These are phyloP conservation scores for Prillingera fragicola DNA, from an alignment of 1,284 basidiomycete species.

Conservation along the genomic window DNA sequence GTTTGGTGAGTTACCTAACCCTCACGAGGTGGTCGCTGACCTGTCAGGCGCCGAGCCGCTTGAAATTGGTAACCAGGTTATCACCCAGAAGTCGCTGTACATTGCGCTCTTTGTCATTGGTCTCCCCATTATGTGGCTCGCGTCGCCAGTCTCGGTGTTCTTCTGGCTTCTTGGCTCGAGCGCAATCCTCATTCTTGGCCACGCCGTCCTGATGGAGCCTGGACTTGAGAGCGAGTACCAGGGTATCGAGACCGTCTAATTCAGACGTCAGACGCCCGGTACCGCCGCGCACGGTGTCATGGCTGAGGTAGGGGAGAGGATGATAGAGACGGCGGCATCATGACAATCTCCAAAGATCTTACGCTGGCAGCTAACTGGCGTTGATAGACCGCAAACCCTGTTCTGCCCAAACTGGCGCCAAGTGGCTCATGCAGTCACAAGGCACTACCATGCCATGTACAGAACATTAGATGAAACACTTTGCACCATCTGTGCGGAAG, in stretches of 20 bases:
- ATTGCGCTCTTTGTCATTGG: slow-evolving; percentile 48
- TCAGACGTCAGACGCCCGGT: no score
- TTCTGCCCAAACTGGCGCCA: no score
- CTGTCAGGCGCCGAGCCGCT: slow-evolving; percentile 30
- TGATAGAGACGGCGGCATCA: no score
- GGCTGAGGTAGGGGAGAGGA: no score
- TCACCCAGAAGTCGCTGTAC: slow-evolving; percentile 56
- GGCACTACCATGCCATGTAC: no score
- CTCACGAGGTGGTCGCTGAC: slow-evolving; percentile 1
- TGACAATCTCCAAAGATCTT: no score
- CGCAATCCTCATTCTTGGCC: slow-evolving; percentile 48
- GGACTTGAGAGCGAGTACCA: slow-evolving; percentile 40
- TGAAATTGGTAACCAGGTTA: slow-evolving; percentile 48
- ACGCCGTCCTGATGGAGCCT: slow-evolving; percentile 52
- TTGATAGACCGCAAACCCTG: no score
- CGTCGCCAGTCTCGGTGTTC: slow-evolving; percentile 27
- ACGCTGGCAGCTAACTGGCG: no score
- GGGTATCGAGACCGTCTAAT: slow-evolving; percentile 3
- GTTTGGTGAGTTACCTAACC: slow-evolving; percentile 76
- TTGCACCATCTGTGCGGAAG: no score
- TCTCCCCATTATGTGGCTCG: slow-evolving; percentile 28
- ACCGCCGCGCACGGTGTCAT: no score
- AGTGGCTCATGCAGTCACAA: no score
- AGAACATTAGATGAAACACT: no score
- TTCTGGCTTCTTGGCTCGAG: slow-evolving; percentile 34